Base-by-base conservation (phyloP, 1,139 yeast genomes). In the Arxiozyma bovina region DNA sequence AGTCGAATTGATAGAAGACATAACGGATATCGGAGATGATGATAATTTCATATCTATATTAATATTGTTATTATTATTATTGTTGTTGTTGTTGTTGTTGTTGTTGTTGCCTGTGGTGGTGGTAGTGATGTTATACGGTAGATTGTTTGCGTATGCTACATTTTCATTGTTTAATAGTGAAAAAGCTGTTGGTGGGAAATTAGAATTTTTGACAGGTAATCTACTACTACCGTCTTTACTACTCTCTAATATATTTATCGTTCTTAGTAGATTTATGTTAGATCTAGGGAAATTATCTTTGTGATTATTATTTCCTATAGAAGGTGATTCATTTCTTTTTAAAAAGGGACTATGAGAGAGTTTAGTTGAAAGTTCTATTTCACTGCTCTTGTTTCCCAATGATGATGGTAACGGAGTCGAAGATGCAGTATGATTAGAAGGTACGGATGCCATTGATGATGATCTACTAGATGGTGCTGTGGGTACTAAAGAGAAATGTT, bases 401-500 rank as follows among this genome's bases (percentile, higher is more conserved):
- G 43, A 18, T 6, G 30, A 46, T 7, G 22, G 42, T 9, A 46
- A 22, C 8, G 61, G 55, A 30, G 60, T 62, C 42, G 61, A 57
- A 1, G 50, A 47, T 3, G 53, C 12, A 6, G 40, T 34, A 15
- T 27, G 30, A 27, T 15, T 34, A 3, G 43, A 34, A 34, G 21
- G 42, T 9, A 38, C 41, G 18, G 61, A 55, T 23, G 60, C 63
- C 44, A 61, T 57, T 3, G 50, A 51, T 1, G 53, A 51, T 21
- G 56, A 52, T 17, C 61, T 59, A 40, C 63, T 57, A 1, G 76
- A 70, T 4, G 88, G 87, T 0, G 87, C 87, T 0, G 90, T 85
- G 22, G 93, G 93, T 12, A 85, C 82, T 27, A 85, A 85, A 1
- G 85, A 79, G 63, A 82, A 85, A 61, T 82, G 81, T 54, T 90